A percentile compares a stretch with the other conserved stretches of the same genome.
These are phyloP conservation scores for Penicillium parvum DNA, from an alignment of 495 filamentous ascomycete genomes.

Conservation along the genomic window DNA sequence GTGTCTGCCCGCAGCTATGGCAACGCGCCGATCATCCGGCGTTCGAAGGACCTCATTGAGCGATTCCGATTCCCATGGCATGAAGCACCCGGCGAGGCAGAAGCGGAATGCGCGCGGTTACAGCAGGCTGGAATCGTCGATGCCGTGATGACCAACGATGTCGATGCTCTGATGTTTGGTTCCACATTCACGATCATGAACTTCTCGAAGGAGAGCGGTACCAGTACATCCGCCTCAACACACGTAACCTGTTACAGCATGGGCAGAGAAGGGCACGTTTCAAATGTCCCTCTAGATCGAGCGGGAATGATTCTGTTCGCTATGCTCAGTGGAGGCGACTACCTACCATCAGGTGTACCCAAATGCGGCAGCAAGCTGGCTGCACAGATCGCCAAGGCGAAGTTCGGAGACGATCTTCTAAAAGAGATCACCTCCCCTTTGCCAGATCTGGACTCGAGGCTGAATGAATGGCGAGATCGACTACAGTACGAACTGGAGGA, in stretches of 20 bases:
- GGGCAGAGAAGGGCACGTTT: conserved; percentile 24
- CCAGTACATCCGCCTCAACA: conserved; percentile 63
- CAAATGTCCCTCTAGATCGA: conserved; percentile 59
- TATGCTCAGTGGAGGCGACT: conserved; percentile 94
- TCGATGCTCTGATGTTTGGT: conserved; percentile 98
- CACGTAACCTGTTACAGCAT: conserved; percentile 78
- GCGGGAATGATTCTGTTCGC: conserved; percentile 94
- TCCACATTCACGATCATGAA: conserved; percentile 72
- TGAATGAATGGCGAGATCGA: conserved; percentile 69
- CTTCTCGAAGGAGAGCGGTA: conserved; percentile 70
- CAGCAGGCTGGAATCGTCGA: conserved; percentile 85
- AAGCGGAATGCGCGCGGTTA: conserved; percentile 89
- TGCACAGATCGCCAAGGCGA: conserved; percentile 83
- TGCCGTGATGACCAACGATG: conserved; percentile 93
- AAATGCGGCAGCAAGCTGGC: conserved; percentile 84
- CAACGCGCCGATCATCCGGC: conserved; percentile 48
- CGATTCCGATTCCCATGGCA: conserved; percentile 83
- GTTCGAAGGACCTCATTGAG: conserved; percentile 74
- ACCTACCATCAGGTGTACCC: conserved; percentile 82
- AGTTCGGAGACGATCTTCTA: conserved; percentile 79
- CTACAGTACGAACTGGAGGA: conserved; percentile 71
- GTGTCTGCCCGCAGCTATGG: conserved; percentile 35
- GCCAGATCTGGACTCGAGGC: conserved; percentile 37
- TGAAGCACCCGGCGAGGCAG: conserved; percentile 90
- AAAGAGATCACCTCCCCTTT: conserved; percentile 46